A percentile compares a stretch with the other conserved stretches of the same genome.
Conservation (phyloP, 169 alveolate species). For the Plasmodium gallinaceum region DNA sequence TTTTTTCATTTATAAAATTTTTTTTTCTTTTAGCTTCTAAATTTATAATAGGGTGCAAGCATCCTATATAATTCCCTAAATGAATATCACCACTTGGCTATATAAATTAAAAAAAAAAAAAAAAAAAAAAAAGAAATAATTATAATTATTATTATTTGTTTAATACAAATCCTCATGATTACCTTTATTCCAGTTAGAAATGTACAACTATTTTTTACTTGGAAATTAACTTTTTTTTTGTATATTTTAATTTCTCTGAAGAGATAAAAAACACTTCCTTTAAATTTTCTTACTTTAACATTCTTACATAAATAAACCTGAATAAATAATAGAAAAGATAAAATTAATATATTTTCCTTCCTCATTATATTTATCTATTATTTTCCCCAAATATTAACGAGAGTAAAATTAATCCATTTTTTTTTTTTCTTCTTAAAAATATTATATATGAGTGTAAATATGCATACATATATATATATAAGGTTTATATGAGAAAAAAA, state of each 20-base stretch:
- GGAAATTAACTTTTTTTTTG: neutral
- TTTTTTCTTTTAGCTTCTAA: slow-evolving; percentile 24
- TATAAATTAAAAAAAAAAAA: neutral
- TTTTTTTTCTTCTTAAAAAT: neutral
- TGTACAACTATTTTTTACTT: slow-evolving; percentile 31
- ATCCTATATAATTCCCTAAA: slow-evolving; percentile 68
- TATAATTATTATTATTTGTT: neutral
- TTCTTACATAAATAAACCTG: slow-evolving; percentile 9
- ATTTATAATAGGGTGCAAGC: slow-evolving; percentile 56
- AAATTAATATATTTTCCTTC: neutral
- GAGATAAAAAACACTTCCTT: neutral
- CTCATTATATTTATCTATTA: slow-evolving; percentile 15
- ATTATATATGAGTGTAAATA: neutral
- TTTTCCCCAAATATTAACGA: neutral
- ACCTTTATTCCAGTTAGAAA: slow-evolving; percentile 69
- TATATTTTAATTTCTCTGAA: neutral
- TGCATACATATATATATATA: too few relatives aligned
- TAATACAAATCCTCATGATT: neutral
- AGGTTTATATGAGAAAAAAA: neutral
- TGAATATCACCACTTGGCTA: slow-evolving; percentile 73
- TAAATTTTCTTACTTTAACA: neutral
- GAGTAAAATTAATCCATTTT: slow-evolving; percentile 8
- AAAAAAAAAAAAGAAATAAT: neutral
- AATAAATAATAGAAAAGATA: slow-evolving; percentile 13
- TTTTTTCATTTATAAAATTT: neutral